These are phyloP conservation scores for Penicillium verhagenii DNA, from an alignment of 495 filamentous ascomycete species.

Conservation along the genomic window DNA sequence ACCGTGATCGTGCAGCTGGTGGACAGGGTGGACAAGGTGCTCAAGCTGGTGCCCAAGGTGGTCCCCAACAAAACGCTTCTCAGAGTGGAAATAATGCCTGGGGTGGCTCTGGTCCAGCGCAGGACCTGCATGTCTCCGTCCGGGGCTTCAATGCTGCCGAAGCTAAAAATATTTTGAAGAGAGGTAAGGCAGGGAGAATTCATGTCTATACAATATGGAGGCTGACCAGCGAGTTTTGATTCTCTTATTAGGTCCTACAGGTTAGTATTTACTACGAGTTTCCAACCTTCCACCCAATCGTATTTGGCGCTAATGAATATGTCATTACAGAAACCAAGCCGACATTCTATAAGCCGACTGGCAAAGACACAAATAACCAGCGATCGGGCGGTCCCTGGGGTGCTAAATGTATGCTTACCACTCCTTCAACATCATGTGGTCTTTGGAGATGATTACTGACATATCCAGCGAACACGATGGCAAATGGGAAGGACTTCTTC, in stretches of 20 bases:
- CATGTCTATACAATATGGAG: neutral
- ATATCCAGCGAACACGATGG: constrained; percentile 50
- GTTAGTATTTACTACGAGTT: constrained; percentile 15
- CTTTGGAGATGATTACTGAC: constrained; percentile 12
- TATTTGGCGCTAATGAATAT: constrained; percentile 1
- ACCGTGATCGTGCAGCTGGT: constrained; percentile 18
- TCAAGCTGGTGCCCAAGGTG: constrained; percentile 21
- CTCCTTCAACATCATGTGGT: neutral
- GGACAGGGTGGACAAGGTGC: constrained; percentile 33
- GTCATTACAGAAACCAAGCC: constrained; percentile 31
- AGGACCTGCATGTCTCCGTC: constrained; percentile 47
- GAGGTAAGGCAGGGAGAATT: constrained; percentile 24
- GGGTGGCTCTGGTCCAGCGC: constrained; percentile 26
- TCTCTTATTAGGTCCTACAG: constrained; percentile 26
- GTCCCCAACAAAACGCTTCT: too few species aligned
- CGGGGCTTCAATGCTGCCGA: constrained; percentile 49
- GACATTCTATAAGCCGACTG: constrained; percentile 38
- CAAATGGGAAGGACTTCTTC: constrained; percentile 55
- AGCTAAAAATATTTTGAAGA: constrained; percentile 42
- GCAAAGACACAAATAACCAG: constrained; percentile 40
- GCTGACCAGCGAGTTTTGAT: constrained; percentile 3
- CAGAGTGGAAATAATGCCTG: constrained; percentile 34
- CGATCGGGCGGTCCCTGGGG: constrained; percentile 46
- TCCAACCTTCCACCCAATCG: neutral
- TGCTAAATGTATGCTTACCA: constrained; percentile 43